Evolutionary conservation across 2,329 filamentous ascomycete genomes (phyloP), one percentile per base, ranked within the genome.

Genomic region (Aspergillus proliferans): DNA sequence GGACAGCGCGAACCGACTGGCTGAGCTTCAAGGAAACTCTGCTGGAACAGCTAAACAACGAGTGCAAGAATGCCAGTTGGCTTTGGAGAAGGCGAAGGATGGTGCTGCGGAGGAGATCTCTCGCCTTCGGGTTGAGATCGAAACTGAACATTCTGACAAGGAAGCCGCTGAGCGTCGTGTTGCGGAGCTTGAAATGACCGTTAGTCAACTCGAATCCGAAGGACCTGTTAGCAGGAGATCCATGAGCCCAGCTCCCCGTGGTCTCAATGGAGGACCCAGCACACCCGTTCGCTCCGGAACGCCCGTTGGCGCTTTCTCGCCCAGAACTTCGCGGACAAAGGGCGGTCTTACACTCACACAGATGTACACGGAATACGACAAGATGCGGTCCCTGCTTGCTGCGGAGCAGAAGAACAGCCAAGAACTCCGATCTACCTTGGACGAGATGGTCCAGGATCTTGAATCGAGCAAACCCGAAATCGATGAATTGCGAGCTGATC

Each of bases 391-490:
- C 76, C 82, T 48, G 81, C 76, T 96, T 30, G 83, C 84, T 3
- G 81, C 78, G 3, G 87, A 95, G 67, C 84, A 85, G 63, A 80
- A 87, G 50, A 82, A 84, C 19, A 89, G 82, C 58, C 82, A 87
- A 54, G 83, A 88, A 62, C 81, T 96, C 9, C 80, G 82, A 15
- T 80, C 83, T 34, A 83, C 92, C 41, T 75, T 97, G 41, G 88
- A 96, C 55, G 87, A 93, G 51, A 88, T 96, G 74, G 82, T 96
- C 50, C 80, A 84, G 34, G 86, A 91, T 50, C 72, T 97, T 34
- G 91, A 98, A 66, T 85, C 85, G 21, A 91, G 88, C 66, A 84
- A 86, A 22, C 93, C 93, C 0, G 90, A 96, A 62, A 82, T 96
- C 26, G 85, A 95, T 53, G 91, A 97, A 58, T 75, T 95, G 15